Evolutionary conservation across 805 yeast genomes (phyloP).

Genomic region (Saccharomycopsis javanensis): DNA sequence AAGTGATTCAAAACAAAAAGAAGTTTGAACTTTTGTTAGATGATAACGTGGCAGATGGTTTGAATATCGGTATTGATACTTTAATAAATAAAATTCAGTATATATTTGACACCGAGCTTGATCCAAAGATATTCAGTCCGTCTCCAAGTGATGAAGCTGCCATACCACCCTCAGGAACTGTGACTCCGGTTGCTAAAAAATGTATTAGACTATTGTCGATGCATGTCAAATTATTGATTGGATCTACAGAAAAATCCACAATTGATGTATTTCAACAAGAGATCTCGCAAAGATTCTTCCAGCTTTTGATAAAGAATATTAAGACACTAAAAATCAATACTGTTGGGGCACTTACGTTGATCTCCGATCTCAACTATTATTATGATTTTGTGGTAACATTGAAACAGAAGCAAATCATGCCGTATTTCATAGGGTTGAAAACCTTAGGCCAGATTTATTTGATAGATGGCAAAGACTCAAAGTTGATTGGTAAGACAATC

Average conservation of each 20-base stretch:
- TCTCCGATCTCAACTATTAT: slow-evolving; percentile 71
- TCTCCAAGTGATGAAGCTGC: slow-evolving; percentile 19
- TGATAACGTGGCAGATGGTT: slow-evolving; percentile 83
- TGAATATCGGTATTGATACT: slow-evolving; percentile 86
- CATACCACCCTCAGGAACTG: slow-evolving; percentile 5
- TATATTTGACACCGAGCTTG: slow-evolving; percentile 43
- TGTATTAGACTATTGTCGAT: slow-evolving; percentile 54
- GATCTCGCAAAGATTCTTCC: slow-evolving; percentile 78
- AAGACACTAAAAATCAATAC: slow-evolving; percentile 66
- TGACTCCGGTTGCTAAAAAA: slow-evolving; percentile 40
- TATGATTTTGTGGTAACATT: slow-evolving; percentile 60
- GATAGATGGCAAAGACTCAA: slow-evolving; percentile 64
- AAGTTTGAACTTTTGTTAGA: slow-evolving; percentile 74
- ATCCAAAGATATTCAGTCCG: slow-evolving; percentile 57
- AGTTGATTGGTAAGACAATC: slow-evolving; percentile 73
- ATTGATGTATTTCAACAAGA: slow-evolving; percentile 92
- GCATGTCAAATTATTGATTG: slow-evolving; percentile 65
- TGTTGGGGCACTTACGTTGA: slow-evolving; percentile 73
- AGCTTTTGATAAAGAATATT: slow-evolving; percentile 62
- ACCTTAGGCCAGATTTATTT: slow-evolving; percentile 78
- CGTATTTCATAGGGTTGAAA: slow-evolving; percentile 70
- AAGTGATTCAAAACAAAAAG: slow-evolving; percentile 70
- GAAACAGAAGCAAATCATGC: slow-evolving; percentile 58
- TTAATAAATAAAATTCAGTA: slow-evolving; percentile 72
- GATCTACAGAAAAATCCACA: slow-evolving; percentile 78